Evolutionary conservation across 2,329 filamentous ascomycete genomes (phyloP), one percentile per base, ranked within the genome.

Genomic region (Cryphonectria nitschkei): DNA sequence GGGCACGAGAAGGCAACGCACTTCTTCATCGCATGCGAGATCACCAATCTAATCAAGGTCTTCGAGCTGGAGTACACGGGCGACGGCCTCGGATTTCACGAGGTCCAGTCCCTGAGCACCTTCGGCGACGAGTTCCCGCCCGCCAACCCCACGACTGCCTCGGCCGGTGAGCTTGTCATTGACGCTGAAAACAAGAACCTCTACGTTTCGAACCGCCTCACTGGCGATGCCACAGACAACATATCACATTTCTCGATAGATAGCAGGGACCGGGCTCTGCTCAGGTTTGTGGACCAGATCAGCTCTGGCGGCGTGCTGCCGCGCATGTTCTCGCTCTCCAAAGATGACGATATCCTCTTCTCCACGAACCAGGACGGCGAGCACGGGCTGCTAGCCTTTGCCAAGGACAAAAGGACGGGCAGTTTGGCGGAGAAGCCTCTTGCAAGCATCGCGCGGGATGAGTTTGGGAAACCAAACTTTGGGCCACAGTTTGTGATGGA

Each of bases 161-260:
- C 83, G 0, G 85, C 82, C 1, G 85, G 84, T 61, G 85, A 83
- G 76, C 76, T 87, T 54, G 77, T 80, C 70, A 75, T 86, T 46
- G 78, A 81, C 11, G 75, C 76, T 37, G 82, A 84, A 77, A 79
- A 79, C 76, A 77, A 76, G 73, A 79, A 86, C 77, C 74, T 87
- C 26, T 87, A 87, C 77, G 80, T 87, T 67, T 84, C 84, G 52
- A 87, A 87, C 80, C 84, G 86, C 4, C 73, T 86, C 37, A 83
- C 81, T 1, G 84, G 83, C 68, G 80, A 81, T 74, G 74, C 73
- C 3, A 82, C 81, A 11, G 86, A 87, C 78, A 83, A 78, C 74
- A 82, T 87, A 75, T 80, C 84, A 7, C 83, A 83, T 76, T 86
- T 87, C 76, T 77, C 77, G 74, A 73, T 82, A 56, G 73, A 73